Base-by-base conservation (phyloP, 352 stramenopile genomes). In the Phytophthora citrophthora region DNA sequence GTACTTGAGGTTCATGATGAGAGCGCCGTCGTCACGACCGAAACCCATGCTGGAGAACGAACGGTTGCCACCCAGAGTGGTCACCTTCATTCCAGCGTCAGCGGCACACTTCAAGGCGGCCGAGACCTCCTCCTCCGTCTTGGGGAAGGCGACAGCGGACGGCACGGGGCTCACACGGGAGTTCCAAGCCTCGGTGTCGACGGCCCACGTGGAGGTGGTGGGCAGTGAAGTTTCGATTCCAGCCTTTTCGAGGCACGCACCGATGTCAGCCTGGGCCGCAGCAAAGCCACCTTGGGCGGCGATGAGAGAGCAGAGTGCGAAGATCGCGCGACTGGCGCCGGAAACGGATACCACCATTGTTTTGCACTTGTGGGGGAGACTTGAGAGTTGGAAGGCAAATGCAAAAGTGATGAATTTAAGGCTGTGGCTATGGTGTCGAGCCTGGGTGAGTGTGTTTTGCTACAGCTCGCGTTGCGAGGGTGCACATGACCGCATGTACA, bases 261-360 rank as follows among this genome's bases (percentile, higher is more conserved):
- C 50, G 10, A 71, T 53, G 56, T 62, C 56, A 3, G 38, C 18
- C 16, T 59, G 52, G n/a, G 63, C 55, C 39, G 27, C 24, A 18
- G 38, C 54, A 16, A 70, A 61, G 3, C 54, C 43, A 7, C 56
- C 5, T 43, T 67, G 56, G 23, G 63, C 63, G 24, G 29, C 51
- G 39, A 72, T 68, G 31, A 72, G 46, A 18, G 64, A 72, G 45
- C 57, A 72, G 31, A 72, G 57, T 34, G 51, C 64, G 16, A 72
- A 54, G 18, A 63, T 54, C 24, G 41, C 40, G 38, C 58, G 64
- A 59, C 45, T 57, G 29, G 48, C 23, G 51, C 57, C n/a, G 49
- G 46, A 71, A 36, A 61, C 16, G 1, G 44, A 59, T 29, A 44
- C 54, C 3, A 67, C 56, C 56, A 71, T 71, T 11, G 24, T 54